Conservation (phyloP, 768 basidiomycete species). For the Mycena indigotica region DNA sequence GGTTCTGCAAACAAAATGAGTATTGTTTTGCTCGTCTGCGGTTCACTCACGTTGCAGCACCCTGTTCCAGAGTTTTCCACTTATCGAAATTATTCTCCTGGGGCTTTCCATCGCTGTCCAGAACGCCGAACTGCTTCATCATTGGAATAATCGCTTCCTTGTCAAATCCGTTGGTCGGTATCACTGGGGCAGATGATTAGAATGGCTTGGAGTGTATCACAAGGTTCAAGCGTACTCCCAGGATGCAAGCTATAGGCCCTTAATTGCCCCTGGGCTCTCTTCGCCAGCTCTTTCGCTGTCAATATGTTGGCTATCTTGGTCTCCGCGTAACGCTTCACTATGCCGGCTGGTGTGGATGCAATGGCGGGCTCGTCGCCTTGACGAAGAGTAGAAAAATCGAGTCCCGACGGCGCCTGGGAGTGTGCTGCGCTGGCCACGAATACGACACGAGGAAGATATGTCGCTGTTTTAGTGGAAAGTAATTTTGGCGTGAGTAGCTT, state of each 20-base stretch:
- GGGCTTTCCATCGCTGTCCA: background rate
- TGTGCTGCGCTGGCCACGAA: background rate
- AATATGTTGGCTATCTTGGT: slow-evolving; percentile 1
- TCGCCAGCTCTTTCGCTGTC: background rate
- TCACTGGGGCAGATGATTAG: no score
- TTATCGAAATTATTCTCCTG: background rate
- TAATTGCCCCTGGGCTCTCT: background rate
- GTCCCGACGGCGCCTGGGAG: background rate
- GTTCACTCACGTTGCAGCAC: background rate
- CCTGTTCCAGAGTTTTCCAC: background rate
- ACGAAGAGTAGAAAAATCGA: background rate
- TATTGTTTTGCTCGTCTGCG: background rate
- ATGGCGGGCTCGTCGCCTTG: background rate
- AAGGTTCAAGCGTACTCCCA: background rate
- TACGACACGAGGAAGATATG: slow-evolving; percentile 2
- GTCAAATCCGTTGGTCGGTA: background rate
- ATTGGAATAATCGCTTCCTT: background rate
- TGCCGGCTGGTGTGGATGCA: background rate
- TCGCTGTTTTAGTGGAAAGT: background rate
- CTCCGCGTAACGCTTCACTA: background rate
- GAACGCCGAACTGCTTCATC: background rate
- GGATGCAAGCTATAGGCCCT: slow-evolving; percentile 9
- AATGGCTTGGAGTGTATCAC: no score
- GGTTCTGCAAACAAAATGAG: background rate
- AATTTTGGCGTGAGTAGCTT: slow-evolving; percentile 8